Evolutionary conservation across 805 yeast genomes (phyloP).

Genomic region (Metschnikowia corniflorae): DNA sequence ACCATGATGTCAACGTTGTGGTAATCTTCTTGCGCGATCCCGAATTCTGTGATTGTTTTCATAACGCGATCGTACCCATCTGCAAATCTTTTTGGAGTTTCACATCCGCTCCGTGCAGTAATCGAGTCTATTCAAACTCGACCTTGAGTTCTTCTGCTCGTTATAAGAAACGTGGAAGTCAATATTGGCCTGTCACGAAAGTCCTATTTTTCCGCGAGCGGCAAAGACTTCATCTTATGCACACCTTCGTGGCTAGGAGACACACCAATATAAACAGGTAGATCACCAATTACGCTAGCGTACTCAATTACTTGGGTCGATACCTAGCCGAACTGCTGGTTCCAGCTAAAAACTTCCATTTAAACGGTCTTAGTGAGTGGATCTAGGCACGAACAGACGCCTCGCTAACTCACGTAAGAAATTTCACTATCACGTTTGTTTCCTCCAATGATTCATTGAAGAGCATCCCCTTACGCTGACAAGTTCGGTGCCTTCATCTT

Average conservation of each 20-base stretch:
- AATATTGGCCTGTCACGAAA: not conserved
- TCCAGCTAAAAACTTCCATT: not conserved
- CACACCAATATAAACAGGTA: not conserved
- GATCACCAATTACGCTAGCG: not conserved
- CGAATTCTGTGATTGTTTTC: not conserved
- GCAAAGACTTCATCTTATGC: constrained; percentile 1
- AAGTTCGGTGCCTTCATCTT: no score
- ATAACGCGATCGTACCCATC: constrained; percentile 1
- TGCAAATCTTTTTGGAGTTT: constrained; percentile 1
- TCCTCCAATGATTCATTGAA: no score
- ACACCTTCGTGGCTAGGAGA: not conserved
- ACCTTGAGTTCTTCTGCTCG: not conserved
- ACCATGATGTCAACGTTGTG: constrained; percentile 3
- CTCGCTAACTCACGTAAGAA: constrained; percentile 3
- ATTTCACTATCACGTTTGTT: no score
- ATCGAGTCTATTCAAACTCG: not conserved
- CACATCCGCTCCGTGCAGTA: not conserved
- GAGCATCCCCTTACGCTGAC: no score
- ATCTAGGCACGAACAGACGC: not conserved
- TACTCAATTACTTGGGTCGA: not conserved
- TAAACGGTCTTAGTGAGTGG: not conserved
- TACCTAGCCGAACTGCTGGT: not conserved
- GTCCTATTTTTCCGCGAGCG: not conserved
- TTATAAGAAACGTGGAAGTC: constrained; percentile 1
- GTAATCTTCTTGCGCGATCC: constrained; percentile 1